Evolutionary conservation across 768 basidiomycete genomes (phyloP).

Genomic region (Boletus subparvulus): DNA sequence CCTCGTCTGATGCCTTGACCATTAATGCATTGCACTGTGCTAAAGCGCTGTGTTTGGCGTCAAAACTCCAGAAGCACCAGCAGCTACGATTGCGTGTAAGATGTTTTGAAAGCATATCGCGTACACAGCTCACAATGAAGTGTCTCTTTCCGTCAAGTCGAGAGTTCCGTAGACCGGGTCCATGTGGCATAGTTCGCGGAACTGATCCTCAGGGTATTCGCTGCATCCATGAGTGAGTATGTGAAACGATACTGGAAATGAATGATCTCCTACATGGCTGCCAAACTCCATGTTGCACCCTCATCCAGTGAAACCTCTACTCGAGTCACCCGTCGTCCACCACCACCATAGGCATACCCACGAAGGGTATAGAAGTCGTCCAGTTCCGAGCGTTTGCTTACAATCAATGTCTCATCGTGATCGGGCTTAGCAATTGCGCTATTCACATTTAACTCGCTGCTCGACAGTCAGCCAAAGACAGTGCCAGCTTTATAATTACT

Average conservation of each 20-base stretch:
- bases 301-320: slow-evolving; percentile 59
- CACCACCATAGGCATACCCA: slow-evolving; percentile 65
- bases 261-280: slow-evolving; percentile 32
- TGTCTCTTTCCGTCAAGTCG: slow-evolving; percentile 48
- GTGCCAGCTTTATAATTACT: slow-evolving; percentile 6
- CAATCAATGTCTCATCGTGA: slow-evolving; percentile 46
- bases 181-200: slow-evolving; percentile 36
- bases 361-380: slow-evolving; percentile 38
- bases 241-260: neutral
- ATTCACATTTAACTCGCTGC: slow-evolving; percentile 59
- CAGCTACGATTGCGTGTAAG: slow-evolving; percentile 31
- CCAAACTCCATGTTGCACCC: slow-evolving; percentile 49
- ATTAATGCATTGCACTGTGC: slow-evolving; percentile 37
- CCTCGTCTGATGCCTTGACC: slow-evolving; percentile 58
- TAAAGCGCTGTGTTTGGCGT: slow-evolving; percentile 37
- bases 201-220: slow-evolving; percentile 52
- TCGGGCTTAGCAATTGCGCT: slow-evolving; percentile 55
- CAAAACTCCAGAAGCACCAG: slow-evolving; percentile 60
- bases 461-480: slow-evolving; percentile 25
- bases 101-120: neutral
- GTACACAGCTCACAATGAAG: slow-evolving; percentile 41
- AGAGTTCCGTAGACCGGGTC: slow-evolving; percentile 48
- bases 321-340: slow-evolving; percentile 55
- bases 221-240: slow-evolving; percentile 15
- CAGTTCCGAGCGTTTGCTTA: slow-evolving; percentile 8